A percentile compares a stretch with the other conserved stretches of the same genome.
Evolutionary conservation across 208 protist genomes (phyloP).

Genomic region (Angomonas ambiguus): DNA sequence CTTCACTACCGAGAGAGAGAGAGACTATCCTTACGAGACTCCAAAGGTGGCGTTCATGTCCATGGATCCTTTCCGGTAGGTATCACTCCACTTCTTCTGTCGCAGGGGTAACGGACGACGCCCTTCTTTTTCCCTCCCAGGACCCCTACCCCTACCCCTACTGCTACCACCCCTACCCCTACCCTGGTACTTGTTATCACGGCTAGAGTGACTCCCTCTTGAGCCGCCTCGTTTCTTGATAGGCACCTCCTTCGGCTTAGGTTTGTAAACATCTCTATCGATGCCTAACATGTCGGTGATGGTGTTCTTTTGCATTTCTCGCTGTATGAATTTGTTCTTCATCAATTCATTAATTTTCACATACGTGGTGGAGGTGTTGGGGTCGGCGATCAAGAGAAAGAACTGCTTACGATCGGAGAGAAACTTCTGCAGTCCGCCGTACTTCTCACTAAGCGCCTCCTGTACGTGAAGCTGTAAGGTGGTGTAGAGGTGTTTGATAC

Average conservation of each 20-base stretch:
- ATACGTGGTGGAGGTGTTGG: slow-evolving; percentile 50
- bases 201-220: slow-evolving; percentile 1
- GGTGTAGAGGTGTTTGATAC: slow-evolving; percentile 51
- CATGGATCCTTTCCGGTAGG: slow-evolving; percentile 11
- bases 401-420: slow-evolving; percentile 70
- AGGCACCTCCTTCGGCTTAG: too few species aligned
- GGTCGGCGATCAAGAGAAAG: slow-evolving; percentile 53
- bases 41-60: not conserved
- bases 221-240: not conserved
- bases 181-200: slow-evolving; percentile 1
- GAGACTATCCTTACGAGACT: too few species aligned
- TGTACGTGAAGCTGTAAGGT: slow-evolving; percentile 55
- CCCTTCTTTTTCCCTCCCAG: slow-evolving; percentile 33
- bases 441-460: slow-evolving; percentile 74
- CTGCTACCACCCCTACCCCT: slow-evolving; percentile 1
- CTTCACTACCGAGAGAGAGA: too few species aligned
- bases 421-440: slow-evolving; percentile 62
- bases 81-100: slow-evolving; percentile 19
- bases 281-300: slow-evolving; percentile 5
- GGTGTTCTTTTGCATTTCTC: slow-evolving; percentile 11
- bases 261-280: not conserved
- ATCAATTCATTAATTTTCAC: slow-evolving; percentile 62
- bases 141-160: slow-evolving; percentile 9
- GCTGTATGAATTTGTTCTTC: slow-evolving; percentile 40
- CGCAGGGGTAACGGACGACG: not conserved